Evolutionary conservation across 2,329 filamentous ascomycete genomes (phyloP), one percentile per base, ranked within the genome.

Genomic region (Hypomyces rosellus): DNA sequence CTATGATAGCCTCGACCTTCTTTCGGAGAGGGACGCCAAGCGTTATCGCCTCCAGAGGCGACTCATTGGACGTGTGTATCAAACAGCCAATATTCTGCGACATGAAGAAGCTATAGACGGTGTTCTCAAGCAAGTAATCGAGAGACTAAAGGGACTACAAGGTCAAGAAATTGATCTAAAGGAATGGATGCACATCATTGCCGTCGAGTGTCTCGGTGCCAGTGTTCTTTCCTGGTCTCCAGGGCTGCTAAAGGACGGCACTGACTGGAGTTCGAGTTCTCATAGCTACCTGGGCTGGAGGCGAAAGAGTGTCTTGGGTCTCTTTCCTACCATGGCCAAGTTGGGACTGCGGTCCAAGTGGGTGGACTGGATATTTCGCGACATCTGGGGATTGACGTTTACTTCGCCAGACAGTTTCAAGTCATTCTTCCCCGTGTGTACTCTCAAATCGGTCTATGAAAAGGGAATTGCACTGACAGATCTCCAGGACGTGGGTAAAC

Each of bases 161-260:
- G 73, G 73, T 0, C 56, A 60, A 1, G 65, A 71, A 25, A 57
- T 79, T 4, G 74, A 78, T 50, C 57, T 80, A 15, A 74, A 74
- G 46, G 72, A 77, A 48, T 80, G 76, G 76, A 79, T 79, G 75
- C 76, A 80, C 60, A 78, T 80, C 50, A 65, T 77, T 15, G 71
- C 69, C 1, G 74, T 80, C 30, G 76, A 80, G 54, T 77, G 72
- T 18, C 69, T 80, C 2, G 71, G 73, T 1, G 74, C 74, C 1
- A 61, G 71, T 2, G 75, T 78, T 1, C 61, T 80, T 1, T 74
- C 74, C 0, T 79, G 76, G 76, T 77, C 76, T 0, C 76, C 76
- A 0, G 70, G 73, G 0, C 70, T 76, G 55, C 60, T 78, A 9
- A 64, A 65, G 8, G 62, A 63, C 18, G 65, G 65, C 4, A 71